Conservation (phyloP, 139 green algal species). For the Chlamydomonas urium region DNA sequence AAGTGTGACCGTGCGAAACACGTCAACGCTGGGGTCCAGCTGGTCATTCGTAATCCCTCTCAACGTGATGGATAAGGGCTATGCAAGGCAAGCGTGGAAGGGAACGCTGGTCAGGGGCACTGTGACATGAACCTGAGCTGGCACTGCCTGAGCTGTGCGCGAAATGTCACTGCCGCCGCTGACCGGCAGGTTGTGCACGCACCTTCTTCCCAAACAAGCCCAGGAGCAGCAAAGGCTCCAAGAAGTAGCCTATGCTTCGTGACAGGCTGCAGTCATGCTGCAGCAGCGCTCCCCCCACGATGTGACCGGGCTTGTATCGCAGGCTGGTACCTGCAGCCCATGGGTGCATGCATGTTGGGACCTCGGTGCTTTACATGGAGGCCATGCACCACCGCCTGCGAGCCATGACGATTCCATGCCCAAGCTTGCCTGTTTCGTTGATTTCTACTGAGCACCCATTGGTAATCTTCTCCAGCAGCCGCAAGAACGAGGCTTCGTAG, state of each 20-base stretch:
- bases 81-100: neutral
- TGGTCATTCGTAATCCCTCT: slow-evolving; percentile 89
- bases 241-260: slow-evolving; percentile 86
- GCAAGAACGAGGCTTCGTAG: slow-evolving; percentile 88
- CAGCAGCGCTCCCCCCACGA: slow-evolving; percentile 65
- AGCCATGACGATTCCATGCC: too few species aligned
- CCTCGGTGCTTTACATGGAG: neutral
- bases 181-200: too few species aligned
- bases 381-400: neutral
- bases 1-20: slow-evolving; percentile 84
- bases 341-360: neutral
- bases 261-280: slow-evolving; percentile 83
- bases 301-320: slow-evolving; percentile 81
- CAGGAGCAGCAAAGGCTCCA: slow-evolving; percentile 86
- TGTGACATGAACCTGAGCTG: too few species aligned
- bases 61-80: slow-evolving; percentile 3
- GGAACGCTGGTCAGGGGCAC: neutral
- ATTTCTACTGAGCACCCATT: slow-evolving; percentile 94
- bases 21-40: slow-evolving; percentile 79
- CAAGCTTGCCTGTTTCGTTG: slow-evolving; percentile 92
- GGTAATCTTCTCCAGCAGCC: slow-evolving; percentile 93
- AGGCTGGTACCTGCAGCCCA: slow-evolving; percentile 72
- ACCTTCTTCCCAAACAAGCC: slow-evolving; percentile 90
- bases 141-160: too few species aligned
- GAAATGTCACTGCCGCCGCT: too few species aligned